Base-by-base conservation (phyloP, 2,329 filamentous ascomycete genomes). In the Talaromyces islandicus region DNA sequence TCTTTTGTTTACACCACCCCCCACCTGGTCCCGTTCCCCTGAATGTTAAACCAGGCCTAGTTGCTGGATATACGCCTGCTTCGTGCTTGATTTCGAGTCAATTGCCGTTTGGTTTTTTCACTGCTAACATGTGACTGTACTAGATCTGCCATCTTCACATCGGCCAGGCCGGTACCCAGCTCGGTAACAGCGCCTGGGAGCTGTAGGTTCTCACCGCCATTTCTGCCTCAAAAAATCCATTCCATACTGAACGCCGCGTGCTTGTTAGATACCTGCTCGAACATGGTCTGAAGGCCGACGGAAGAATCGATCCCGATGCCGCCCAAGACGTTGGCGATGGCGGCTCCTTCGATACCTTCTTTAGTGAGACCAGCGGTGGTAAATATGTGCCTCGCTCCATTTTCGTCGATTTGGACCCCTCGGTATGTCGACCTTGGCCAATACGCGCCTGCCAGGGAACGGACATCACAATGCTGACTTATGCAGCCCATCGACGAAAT, bases 321-420 rank as follows among this genome's bases (percentile, higher is more conserved):
- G 78, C 79, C 62, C 80, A 81, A 2, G 54, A 58, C 17, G 67
- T 81, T 56, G 78, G 78, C 61, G 80, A 83, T 62, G 76, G 77
- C 55, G 85, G 84, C 63, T 84, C 84, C 54, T 85, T 81, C 67
- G 84, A 87, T 67, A 88, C 85, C 62, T 88, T 88, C 75, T 88
- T 88, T 78, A 86, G 81, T 60, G 85, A 88, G 74, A 86, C 85
- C 38, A 77, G 80, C 65, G 80, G 71, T 68, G 85, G 85, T 67
- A 88, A 88, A 83, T 87, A 87, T 70, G 85, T 88, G 21, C 85
- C 85, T 62, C 83, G 85, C 62, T 86, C 85, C 60, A 86, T 88
- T 76, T 88, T 87, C 69, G 83, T 86, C 64, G 85, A 88, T 70
- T 76, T 88, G 62, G 85, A 88, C 70, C 85, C 85, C 25, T 85